phyloP scores from a whole-genome alignment of 495 filamentous ascomycete genomes.

The Peziza echinospora region DNA sequence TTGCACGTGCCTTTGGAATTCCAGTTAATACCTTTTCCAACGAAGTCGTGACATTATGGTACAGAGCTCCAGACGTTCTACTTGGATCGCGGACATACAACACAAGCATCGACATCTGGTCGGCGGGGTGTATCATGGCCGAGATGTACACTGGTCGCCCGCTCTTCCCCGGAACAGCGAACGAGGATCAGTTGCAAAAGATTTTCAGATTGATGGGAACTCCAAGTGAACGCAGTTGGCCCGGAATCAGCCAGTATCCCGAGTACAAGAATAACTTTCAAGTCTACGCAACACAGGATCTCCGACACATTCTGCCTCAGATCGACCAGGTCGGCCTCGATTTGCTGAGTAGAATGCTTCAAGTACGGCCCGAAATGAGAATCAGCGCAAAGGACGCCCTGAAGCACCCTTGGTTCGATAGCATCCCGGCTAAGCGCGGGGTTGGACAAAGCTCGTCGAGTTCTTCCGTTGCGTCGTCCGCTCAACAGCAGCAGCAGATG shows the following conservation, averaged over 20 bases:
- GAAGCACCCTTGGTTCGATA: slow-evolving; percentile 68
- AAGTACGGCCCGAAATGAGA: slow-evolving; percentile 77
- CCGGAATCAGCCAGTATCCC: slow-evolving; percentile 67
- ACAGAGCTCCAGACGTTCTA: slow-evolving; percentile 81
- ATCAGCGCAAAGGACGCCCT: slow-evolving; percentile 68
- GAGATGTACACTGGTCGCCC: slow-evolving; percentile 92
- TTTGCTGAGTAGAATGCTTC: slow-evolving; percentile 71
- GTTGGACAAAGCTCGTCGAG: not conserved
- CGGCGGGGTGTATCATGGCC: slow-evolving; percentile 93
- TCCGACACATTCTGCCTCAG: slow-evolving; percentile 65
- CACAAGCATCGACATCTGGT: slow-evolving; percentile 97
- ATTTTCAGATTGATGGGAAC: slow-evolving; percentile 98
- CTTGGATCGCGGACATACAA: slow-evolving; percentile 84
- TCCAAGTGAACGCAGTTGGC: slow-evolving; percentile 79
- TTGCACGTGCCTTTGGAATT: slow-evolving; percentile 85
- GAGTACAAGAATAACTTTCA: slow-evolving; percentile 91
- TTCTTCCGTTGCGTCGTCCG: not conserved
- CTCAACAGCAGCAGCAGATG: not conserved
- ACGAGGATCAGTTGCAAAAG: slow-evolving; percentile 84
- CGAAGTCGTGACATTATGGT: slow-evolving; percentile 93
- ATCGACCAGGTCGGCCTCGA: slow-evolving; percentile 74
- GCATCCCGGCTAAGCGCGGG: not conserved
- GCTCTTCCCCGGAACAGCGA: slow-evolving; percentile 84
- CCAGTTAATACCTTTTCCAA: slow-evolving; percentile 97
- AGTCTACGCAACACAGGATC: slow-evolving; percentile 83